A percentile compares a stretch with the other conserved stretches of the same genome.
Evolutionary conservation across 768 basidiomycete species (phyloP).

Genomic region (Kwoniella bestiolae): DNA sequence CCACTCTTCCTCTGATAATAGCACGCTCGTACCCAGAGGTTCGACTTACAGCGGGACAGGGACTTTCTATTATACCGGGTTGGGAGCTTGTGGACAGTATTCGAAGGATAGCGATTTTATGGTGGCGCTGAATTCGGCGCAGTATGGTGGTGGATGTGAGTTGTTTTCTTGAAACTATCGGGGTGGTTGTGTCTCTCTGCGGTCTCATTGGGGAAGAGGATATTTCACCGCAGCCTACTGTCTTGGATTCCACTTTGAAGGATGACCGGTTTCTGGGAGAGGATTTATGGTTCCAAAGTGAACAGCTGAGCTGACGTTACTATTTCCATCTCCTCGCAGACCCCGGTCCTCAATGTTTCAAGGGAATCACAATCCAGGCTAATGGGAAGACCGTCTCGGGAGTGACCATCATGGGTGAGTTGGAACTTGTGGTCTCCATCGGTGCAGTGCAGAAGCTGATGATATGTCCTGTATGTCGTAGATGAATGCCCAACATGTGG

Average conservation of each 20-base stretch:
- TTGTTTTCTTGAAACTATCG: too few relatives aligned
- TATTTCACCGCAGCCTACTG: too few relatives aligned
- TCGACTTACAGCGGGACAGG: conserved; percentile 21
- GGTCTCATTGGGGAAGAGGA: too few relatives aligned
- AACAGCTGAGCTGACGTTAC: background rate
- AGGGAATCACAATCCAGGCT: conserved; percentile 42
- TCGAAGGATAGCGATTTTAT: conserved; percentile 43
- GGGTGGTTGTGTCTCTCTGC: too few relatives aligned
- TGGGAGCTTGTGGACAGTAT: conserved; percentile 38
- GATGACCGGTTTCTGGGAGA: too few relatives aligned
- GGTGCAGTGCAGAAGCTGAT: too few relatives aligned
- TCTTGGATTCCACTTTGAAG: too few relatives aligned
- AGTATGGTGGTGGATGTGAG: conserved; percentile 50
- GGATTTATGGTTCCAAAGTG: too few relatives aligned
- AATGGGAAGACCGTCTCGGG: conserved; percentile 44
- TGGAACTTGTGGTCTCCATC: too few relatives aligned
- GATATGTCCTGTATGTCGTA: too few relatives aligned
- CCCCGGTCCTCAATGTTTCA: conserved; percentile 55
- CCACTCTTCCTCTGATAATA: conserved; percentile 13
- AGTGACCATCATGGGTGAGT: conserved; percentile 42
- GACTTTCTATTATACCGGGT: conserved; percentile 25
- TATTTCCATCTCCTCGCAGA: conserved; percentile 14
- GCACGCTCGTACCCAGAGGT: conserved; percentile 24
- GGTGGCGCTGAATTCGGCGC: conserved; percentile 48
- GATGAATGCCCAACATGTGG: conserved; percentile 54